A percentile compares a stretch with the other conserved stretches of the same genome.
Evolutionary conservation across 306 rosid species (phyloP).

Genomic region (Luffa aegyptiaca): DNA sequence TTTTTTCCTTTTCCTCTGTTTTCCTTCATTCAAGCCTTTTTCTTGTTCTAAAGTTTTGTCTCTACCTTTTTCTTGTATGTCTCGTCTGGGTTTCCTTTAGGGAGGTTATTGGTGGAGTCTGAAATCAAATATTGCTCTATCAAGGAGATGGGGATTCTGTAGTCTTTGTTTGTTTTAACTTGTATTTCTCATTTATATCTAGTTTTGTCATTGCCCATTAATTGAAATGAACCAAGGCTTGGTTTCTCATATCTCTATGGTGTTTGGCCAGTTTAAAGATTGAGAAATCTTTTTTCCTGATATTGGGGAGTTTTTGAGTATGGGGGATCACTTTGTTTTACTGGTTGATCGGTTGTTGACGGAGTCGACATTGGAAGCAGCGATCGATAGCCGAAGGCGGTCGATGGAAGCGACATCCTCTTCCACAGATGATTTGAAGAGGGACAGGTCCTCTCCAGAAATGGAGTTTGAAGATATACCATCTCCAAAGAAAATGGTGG

Average conservation of each 20-base stretch:
- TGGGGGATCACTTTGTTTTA: slow-evolving; percentile 94
- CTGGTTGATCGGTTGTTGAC: slow-evolving; percentile 88
- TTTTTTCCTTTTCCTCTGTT: background rate
- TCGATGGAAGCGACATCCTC: slow-evolving; percentile 52
- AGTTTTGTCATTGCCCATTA: slow-evolving; percentile 2
- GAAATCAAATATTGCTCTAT: slow-evolving; percentile 1
- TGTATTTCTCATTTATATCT: background rate
- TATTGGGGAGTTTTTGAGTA: slow-evolving; percentile 19
- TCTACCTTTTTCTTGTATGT: background rate
- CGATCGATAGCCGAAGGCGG: slow-evolving; percentile 62
- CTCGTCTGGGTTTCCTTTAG: slow-evolving; percentile 12
- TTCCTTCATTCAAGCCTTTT: background rate
- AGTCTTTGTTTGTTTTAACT: background rate
- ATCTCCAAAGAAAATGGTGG: slow-evolving; percentile 42
- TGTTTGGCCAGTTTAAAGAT: slow-evolving; percentile 1
- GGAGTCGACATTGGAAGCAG: slow-evolving; percentile 91
- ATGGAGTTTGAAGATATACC: slow-evolving; percentile 25
- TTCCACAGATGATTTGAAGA: slow-evolving; percentile 21
- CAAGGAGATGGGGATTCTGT: background rate
- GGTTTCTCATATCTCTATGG: slow-evolving; percentile 1
- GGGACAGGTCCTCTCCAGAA: slow-evolving; percentile 26
- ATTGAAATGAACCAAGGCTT: slow-evolving; percentile 5
- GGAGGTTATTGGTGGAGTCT: slow-evolving; percentile 3
- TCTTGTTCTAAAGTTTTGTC: background rate
- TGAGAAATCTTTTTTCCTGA: slow-evolving; percentile 9